phyloP scores from a whole-genome alignment of 2,329 filamentous ascomycete species.

The Emmonsia crescens region DNA sequence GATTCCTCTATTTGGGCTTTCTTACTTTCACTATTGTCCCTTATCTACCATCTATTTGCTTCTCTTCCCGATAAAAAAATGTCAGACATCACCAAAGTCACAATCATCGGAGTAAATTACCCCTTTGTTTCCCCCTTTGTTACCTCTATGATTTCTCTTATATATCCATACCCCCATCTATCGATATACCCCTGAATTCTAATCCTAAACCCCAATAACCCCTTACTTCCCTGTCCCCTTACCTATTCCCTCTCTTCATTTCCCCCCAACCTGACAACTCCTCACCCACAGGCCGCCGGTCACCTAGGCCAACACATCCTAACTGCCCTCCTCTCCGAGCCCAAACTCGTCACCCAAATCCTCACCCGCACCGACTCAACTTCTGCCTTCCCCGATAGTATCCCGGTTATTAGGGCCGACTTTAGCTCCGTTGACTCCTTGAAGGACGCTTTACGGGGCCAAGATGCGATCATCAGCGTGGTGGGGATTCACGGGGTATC shows the following conservation, averaged over 20 bases:
- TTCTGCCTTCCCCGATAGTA: slow-evolving; percentile 6
- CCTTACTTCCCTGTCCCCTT: background rate
- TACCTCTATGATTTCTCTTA: background rate
- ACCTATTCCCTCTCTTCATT: background rate
- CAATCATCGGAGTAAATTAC: slow-evolving; percentile 6
- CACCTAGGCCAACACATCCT: slow-evolving; percentile 14
- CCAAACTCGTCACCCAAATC: slow-evolving; percentile 15
- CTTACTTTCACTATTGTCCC: background rate
- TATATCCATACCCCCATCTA: background rate
- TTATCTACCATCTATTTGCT: background rate
- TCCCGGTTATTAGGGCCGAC: slow-evolving; percentile 11
- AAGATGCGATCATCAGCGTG: slow-evolving; percentile 15
- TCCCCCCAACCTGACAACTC: background rate
- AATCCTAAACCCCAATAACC: background rate
- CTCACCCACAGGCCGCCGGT: background rate
- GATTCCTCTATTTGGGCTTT: background rate
- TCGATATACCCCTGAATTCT: background rate
- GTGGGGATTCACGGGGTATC: slow-evolving; percentile 5
- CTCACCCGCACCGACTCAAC: slow-evolving; percentile 8
- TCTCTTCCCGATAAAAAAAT: background rate
- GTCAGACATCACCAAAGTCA: slow-evolving; percentile 6
- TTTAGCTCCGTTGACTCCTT: slow-evolving; percentile 14
- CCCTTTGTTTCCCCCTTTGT: background rate
- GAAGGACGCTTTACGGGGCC: slow-evolving; percentile 10
- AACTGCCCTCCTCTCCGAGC: slow-evolving; percentile 16